phyloP scores from a whole-genome alignment of 2,329 filamentous ascomycete genomes.

The Thermothelomyces thermophilus region DNA sequence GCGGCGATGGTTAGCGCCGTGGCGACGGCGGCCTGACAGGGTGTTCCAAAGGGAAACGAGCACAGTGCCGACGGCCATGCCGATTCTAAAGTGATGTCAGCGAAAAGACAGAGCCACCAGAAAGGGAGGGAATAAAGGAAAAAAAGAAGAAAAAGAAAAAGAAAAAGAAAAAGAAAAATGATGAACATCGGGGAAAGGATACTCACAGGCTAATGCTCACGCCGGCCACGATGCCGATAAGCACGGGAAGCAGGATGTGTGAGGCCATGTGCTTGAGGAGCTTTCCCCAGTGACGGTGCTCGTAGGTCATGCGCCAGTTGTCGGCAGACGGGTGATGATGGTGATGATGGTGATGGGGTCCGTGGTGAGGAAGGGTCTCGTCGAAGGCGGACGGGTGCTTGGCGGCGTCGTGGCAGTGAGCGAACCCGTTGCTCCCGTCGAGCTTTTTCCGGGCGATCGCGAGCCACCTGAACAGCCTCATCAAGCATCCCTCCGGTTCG shows the following conservation, averaged over 20 bases:
- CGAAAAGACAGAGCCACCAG: no score
- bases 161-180: not conserved
- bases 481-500: constrained; percentile 32
- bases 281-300: constrained; percentile 36
- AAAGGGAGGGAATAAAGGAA: no score
- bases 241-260: constrained; percentile 60
- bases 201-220: constrained; percentile 58
- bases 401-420: constrained; percentile 34
- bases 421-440: constrained; percentile 29
- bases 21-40: constrained; percentile 31
- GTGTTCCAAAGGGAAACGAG: constrained; percentile 53
- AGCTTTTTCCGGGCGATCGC: constrained; percentile 43
- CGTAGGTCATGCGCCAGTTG: constrained; percentile 17
- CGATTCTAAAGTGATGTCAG: constrained; percentile 49
- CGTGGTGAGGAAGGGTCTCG: constrained; percentile 15
- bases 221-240: constrained; percentile 63
- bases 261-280: constrained; percentile 51
- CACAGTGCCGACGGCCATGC: constrained; percentile 59
- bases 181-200: not conserved
- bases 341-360: constrained; percentile 23
- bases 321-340: constrained; percentile 19
- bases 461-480: constrained; percentile 50
- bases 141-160: no score
- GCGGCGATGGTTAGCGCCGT: constrained; percentile 28
- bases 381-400: not conserved